phyloP scores from a whole-genome alignment of 306 rosid species.

The Vigna reflexopilosa region DNA sequence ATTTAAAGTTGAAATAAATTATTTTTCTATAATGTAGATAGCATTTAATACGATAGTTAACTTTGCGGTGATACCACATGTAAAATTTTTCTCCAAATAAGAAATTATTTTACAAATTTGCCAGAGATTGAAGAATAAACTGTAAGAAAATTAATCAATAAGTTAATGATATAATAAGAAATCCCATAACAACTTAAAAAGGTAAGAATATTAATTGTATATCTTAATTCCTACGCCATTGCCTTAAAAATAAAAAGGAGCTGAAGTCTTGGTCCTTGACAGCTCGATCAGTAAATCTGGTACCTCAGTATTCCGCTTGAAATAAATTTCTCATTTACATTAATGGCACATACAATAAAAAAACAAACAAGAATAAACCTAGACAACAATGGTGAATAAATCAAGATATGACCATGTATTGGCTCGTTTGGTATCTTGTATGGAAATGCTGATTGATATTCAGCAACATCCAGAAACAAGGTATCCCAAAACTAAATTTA shows the following conservation, averaged over 20 bases:
- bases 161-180: not conserved
- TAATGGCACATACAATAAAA: conserved; percentile 46
- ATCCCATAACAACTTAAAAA: no score
- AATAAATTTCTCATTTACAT: conserved; percentile 54
- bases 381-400: conserved; percentile 31
- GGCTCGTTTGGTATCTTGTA: conserved; percentile 43
- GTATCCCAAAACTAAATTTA: conserved; percentile 44
- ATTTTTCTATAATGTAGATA: no score
- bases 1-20: no score
- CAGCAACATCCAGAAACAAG: conserved; percentile 34
- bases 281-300: not conserved
- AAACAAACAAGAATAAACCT: conserved; percentile 33
- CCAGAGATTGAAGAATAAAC: no score
- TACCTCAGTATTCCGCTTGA: conserved; percentile 9
- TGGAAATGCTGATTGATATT: conserved; percentile 43
- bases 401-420: conserved; percentile 25
- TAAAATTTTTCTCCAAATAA: no score
- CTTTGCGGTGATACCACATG: no score
- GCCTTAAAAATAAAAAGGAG: no score
- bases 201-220: no score
- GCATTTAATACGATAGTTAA: no score
- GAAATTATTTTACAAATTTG: no score
- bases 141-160: no score
- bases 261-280: not conserved
- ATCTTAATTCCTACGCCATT: no score